phyloP scores from a whole-genome alignment of 805 yeast genomes.

The Yamadazyma sp. region DNA sequence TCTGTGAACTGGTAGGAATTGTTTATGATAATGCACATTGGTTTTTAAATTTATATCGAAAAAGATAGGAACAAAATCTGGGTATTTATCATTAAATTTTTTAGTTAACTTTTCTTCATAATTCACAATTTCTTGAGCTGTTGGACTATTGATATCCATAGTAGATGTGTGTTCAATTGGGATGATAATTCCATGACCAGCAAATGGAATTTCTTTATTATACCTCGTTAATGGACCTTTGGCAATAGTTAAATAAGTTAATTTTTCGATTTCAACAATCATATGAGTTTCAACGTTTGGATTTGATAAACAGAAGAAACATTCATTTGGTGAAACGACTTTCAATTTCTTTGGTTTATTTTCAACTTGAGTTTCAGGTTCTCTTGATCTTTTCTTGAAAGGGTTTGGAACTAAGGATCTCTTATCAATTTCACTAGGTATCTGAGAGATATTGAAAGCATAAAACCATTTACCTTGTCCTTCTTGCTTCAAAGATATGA shows the following conservation, averaged over 20 bases:
- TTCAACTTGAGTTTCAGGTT: conserved; percentile 13
- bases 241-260: conserved; percentile 69
- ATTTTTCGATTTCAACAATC: conserved; percentile 70
- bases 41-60: conserved; percentile 66
- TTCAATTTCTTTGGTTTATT: conserved; percentile 27
- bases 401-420: conserved; percentile 22
- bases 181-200: conserved; percentile 80
- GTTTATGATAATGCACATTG: conserved; percentile 75
- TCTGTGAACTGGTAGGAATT: conserved; percentile 65
- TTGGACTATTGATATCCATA: conserved; percentile 22
- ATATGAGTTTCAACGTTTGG: conserved; percentile 76
- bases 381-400: conserved; percentile 17
- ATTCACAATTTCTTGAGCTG: conserved; percentile 39
- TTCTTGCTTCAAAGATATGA: conserved; percentile 61
- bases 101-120: conserved; percentile 48
- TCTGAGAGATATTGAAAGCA: conserved; percentile 48
- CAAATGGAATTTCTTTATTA: conserved; percentile 45
- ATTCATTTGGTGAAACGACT: conserved; percentile 53
- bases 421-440: conserved; percentile 9
- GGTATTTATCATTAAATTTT: conserved; percentile 39
- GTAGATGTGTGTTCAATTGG: conserved; percentile 71
- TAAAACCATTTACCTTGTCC: conserved; percentile 68
- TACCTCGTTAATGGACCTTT: conserved; percentile 79
- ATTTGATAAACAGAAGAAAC: conserved; percentile 83
- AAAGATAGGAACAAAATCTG: conserved; percentile 51